These are phyloP conservation scores for Aspergillus calidoustus DNA, from an alignment of 2,329 filamentous ascomycete species.

Conservation along the genomic window DNA sequence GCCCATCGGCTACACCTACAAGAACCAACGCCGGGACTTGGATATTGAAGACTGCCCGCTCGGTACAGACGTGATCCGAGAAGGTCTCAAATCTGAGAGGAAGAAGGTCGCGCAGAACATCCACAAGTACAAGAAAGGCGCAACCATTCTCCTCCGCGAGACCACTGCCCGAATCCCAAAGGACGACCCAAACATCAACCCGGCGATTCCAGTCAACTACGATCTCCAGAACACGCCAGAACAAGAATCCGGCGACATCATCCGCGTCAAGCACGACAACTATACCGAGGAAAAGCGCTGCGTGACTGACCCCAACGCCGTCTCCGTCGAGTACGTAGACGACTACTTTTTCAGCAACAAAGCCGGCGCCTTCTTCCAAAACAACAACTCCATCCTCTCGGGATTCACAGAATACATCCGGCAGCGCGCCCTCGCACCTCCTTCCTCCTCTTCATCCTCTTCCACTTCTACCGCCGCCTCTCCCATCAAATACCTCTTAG, in stretches of 20 bases:
- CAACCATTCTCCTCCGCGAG: conserved; percentile 87
- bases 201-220: conserved; percentile 26
- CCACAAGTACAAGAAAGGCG: conserved; percentile 74
- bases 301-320: conserved; percentile 82
- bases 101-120: conserved; percentile 73
- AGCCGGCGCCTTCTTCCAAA: conserved; percentile 96
- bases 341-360: conserved; percentile 86
- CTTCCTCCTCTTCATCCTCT: conserved; percentile 31
- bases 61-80: conserved; percentile 81
- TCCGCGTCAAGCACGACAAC: conserved; percentile 60
- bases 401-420: conserved; percentile 86
- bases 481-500: conserved; percentile 82
- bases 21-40: conserved; percentile 77
- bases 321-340: conserved; percentile 85
- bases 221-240: conserved; percentile 31
- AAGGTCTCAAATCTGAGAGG: conserved; percentile 80
- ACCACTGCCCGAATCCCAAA: conserved; percentile 67
- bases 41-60: conserved; percentile 99
- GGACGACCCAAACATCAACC: conserved; percentile 21
- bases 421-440: conserved; percentile 68
- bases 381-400: conserved; percentile 97
- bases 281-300: conserved; percentile 83
- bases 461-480: conserved; percentile 59
- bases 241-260: conserved; percentile 47
- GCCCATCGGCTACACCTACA: conserved; percentile 86